These are phyloP conservation scores for Rhododendron griersonianum DNA, from an alignment of 148 eudicot genomes.

Conservation along the genomic window DNA sequence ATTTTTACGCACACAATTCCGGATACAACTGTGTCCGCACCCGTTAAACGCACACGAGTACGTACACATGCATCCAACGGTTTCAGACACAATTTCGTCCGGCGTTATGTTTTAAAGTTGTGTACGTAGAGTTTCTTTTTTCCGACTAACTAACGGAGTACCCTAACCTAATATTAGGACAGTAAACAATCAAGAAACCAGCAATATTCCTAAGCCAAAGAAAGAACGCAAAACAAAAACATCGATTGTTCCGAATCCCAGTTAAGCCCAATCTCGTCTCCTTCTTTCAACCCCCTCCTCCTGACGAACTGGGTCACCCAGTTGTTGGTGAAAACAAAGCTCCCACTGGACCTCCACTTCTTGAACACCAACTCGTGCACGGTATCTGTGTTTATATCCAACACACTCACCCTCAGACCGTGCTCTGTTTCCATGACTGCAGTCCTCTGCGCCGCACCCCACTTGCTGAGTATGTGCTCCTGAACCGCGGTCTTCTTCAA, in stretches of 20 bases:
- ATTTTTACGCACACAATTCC: too few relatives aligned
- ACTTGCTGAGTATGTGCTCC: background rate
- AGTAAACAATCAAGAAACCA: background rate
- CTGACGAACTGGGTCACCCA: background rate
- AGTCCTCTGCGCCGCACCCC: background rate
- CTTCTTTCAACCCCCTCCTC: background rate
- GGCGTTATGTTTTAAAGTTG: too few relatives aligned
- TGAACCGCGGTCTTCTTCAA: background rate
- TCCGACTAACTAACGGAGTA: too few relatives aligned
- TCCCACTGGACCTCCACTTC: background rate
- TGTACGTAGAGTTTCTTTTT: too few relatives aligned
- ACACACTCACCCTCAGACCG: background rate
- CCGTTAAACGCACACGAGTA: too few relatives aligned
- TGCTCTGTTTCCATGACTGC: background rate
- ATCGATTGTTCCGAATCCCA: background rate
- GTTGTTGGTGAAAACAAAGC: background rate
- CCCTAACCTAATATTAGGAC: too few relatives aligned
- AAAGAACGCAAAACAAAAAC: constrained; percentile 6
- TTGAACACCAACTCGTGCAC: background rate
- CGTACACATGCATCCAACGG: too few relatives aligned
- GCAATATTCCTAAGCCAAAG: background rate
- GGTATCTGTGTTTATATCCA: background rate
- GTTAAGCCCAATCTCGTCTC: constrained; percentile 11
- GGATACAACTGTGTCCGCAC: too few relatives aligned
- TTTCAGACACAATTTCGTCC: too few relatives aligned